Evolutionary conservation across 2,329 filamentous ascomycete genomes (phyloP).

Genomic region (Escovopsis weberi): DNA sequence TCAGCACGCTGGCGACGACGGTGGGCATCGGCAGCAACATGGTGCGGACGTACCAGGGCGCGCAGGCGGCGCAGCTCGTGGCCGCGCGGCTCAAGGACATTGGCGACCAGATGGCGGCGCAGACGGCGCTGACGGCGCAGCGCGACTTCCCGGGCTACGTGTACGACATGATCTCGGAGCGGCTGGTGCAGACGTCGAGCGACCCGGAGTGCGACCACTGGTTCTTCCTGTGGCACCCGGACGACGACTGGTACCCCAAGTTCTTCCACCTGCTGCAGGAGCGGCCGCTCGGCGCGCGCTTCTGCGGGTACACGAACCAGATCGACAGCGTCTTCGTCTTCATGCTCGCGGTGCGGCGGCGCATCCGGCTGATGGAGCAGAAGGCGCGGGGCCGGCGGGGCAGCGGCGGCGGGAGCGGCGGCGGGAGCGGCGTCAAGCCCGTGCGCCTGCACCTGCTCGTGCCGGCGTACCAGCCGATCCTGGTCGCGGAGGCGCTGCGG

Average conservation of each 20-base stretch:
- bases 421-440: constrained; percentile 10
- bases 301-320: constrained; percentile 26
- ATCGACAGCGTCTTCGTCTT: constrained; percentile 25
- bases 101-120: constrained; percentile 17
- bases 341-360: constrained; percentile 20
- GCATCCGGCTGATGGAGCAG: constrained; percentile 12
- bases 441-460: constrained; percentile 23
- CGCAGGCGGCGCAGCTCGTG: constrained; percentile 21
- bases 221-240: constrained; percentile 27
- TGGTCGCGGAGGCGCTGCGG: constrained; percentile 20
- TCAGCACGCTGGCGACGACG: constrained; percentile 16
- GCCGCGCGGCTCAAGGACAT: constrained; percentile 21
- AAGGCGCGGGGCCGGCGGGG: constrained; percentile 9
- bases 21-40: constrained; percentile 20
- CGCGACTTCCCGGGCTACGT: constrained; percentile 22
- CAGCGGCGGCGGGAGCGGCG: no score
- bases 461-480: constrained; percentile 24
- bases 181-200: constrained; percentile 17
- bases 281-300: constrained; percentile 18
- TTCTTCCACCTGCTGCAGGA: constrained; percentile 23
- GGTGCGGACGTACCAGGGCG: constrained; percentile 21
- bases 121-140: constrained; percentile 22
- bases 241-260: constrained; percentile 26
- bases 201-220: constrained; percentile 19
- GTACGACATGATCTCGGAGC: constrained; percentile 22